Base-by-base conservation (phyloP, 2,329 filamentous ascomycete genomes). In the Coniosporium tulheliwenetii region DNA sequence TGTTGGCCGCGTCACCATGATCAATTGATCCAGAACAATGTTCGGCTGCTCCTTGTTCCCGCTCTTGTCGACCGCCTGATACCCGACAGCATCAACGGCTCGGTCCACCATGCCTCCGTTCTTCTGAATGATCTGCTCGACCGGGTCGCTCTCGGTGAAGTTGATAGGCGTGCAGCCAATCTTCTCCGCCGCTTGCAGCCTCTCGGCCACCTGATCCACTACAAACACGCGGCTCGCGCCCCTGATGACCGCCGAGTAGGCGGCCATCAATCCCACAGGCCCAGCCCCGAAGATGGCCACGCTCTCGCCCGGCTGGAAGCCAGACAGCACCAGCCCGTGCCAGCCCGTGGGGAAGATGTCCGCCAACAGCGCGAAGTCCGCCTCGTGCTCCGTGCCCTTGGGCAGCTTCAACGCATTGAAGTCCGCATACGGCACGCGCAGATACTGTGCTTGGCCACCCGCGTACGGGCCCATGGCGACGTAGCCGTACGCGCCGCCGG, bases 191-290 rank as follows among this genome's bases (percentile, higher is more conserved):
- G 69, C 66, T 8, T 67, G 61, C 2, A 81, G 56, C 12, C 77
- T 65, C 50, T 77, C 74, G 0, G 67, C 64, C 0, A 80, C 74
- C 19, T 70, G 70, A 45, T 81, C 78, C 4, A 81, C 72, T 0
- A 77, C 72, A 41, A 65, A 81, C 0, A 81, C 71, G 10, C 63
- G 67, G 8, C 69, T 72, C 1, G 76, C 77, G 2, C 77, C 77
- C 0, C 76, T 67, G 2, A 81, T 55, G 1, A 71, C 55, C 1
- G 70, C 77, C 0, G 69, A 76, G 53, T 80, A 80, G 3, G 77
- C 77, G 2, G 76, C 74, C 70, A 81, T 78, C 4, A 80, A 56
- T 1, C 77, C 77, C 1, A 81, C 75, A 0, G 77, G 76, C 0
- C 76, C 75, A 2, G 71, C 74, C 0, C 76, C 77, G 43, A 79